Evolutionary conservation across 345 rosid species (phyloP).

Genomic region (Orychophragmus violaceus): DNA sequence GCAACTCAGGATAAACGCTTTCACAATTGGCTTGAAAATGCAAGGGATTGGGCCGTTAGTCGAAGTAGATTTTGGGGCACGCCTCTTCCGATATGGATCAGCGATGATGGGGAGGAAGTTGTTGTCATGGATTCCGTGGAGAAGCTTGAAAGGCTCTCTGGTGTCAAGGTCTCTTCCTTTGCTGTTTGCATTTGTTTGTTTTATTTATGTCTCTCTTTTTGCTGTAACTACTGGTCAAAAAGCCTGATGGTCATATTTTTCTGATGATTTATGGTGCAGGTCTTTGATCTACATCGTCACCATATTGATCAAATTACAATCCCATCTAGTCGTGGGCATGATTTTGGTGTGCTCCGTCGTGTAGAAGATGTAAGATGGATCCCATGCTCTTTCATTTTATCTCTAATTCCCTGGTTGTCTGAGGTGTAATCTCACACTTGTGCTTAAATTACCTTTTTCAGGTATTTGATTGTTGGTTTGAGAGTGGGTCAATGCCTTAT

Average conservation of each 20-base stretch:
- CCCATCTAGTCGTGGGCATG: conserved; percentile 70
- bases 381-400: conserved; percentile 1
- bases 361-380: conserved; percentile 73
- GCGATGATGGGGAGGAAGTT: conserved; percentile 80
- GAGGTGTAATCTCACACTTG: neutral
- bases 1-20: conserved; percentile 79
- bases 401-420: neutral
- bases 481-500: conserved; percentile 99
- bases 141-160: conserved; percentile 87
- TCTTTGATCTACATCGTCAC: conserved; percentile 91
- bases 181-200: neutral
- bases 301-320: conserved; percentile 87
- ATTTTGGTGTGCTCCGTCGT: conserved; percentile 82
- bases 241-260: conserved; percentile 2
- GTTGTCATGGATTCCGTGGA: conserved; percentile 75
- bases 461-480: conserved; percentile 99
- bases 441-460: conserved; percentile 26
- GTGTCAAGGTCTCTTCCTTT: conserved; percentile 58
- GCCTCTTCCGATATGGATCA: conserved; percentile 91
- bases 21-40: conserved; percentile 99
- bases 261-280: conserved; percentile 38
- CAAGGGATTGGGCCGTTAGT: conserved; percentile 98
- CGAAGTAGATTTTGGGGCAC: conserved; percentile 99
- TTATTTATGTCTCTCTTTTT: neutral
- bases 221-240: neutral